Base-by-base conservation (phyloP, 2,329 filamentous ascomycete species). In the Aspergillus sp. region DNA sequence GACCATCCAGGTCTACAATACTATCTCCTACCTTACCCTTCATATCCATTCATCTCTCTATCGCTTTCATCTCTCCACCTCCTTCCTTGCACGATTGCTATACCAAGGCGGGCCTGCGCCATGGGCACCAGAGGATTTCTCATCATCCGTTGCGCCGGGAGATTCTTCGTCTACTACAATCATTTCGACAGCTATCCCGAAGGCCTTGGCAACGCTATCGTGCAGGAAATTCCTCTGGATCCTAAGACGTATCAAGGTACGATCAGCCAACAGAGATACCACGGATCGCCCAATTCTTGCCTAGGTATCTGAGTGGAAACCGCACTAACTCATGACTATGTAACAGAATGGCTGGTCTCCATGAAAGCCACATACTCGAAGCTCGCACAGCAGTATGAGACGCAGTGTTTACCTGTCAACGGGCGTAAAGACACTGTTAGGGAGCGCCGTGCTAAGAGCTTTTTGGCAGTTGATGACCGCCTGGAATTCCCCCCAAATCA, bases 121-220 rank as follows among this genome's bases (percentile, higher is more conserved):
- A 59, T 61, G 58, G 59, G 56, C 5, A 59, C 54, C 10, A 51
- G 52, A 42, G 58, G 53, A 20, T 50, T 57, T 35, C 2, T 56
- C 35, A 51, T 57, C 41, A 30, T 59, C 30, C 58, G 56, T 41
- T 61, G 53, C 40, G 51, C 49, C 13, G 54, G 58, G 46, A 54
- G 58, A 56, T 61, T 57, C 45, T 60, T 57, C 19, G 35, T 54
- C 48, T 59, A 60, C 47, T 55, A 54, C 35, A 61, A 59, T 24
- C 51, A 56, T 8, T 54, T 42, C 10, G 58, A 61, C 47, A 60
- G 54, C 26, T 60, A 60, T 14, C 58, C 54, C 14, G 59, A 61
- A 22, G 56, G 58, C 3, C 52, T 61, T 16, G 56, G 59, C 7
- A 41, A 46, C 1, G 54, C 48, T 9, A 56, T 61, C 8, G 47